Evolutionary conservation across 805 yeast species (phyloP), one percentile per base, ranked within the genome.

Genomic region (Lipomyces starkeyi): DNA sequence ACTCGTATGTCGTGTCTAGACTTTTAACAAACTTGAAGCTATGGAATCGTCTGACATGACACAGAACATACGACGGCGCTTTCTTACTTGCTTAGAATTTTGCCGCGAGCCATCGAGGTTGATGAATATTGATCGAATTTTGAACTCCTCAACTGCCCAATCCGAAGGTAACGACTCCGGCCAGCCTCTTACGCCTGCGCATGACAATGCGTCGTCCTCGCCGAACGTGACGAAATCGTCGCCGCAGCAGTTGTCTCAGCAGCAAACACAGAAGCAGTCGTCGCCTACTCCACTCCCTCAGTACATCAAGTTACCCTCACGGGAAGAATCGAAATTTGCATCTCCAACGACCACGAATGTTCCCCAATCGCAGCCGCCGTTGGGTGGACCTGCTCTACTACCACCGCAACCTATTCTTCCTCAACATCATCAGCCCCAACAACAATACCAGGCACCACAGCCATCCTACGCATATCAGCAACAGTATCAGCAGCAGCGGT

Each of bases 51-150:
- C 58, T 55, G 58, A 55, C 34, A 55, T 55, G 0, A 32, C 8
- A n/a, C 20, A 43, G 22, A 17, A 43, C 49, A 43, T 8, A n/a
- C 49, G 49, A 43, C 49, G 49, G 25, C 22, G 22, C 22, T 43
- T 43, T 43, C 49, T n/a, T 5, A 17, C 49, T 43, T 43, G 14
- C 40, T 14, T 11, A 11, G 9, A n/a, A n/a, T 17, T 37, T 37
- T 13, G 43, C 43, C 43, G 32, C 20, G 56, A 37, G 43, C 17
- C 17, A 37, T 37, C 43, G 43, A 29, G 27, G 63, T 34, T 70
- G 58, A 73, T 73, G 76, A 69, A 74, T 62, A 73, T 75, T 70
- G 67, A 69, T 66, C 64, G 66, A 61, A 71, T 74, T 49, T 59
- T 72, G 64, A 73, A 74, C 60, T 64, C 64, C 49, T 72, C 73